Percentiles rank a stretch among this genome's conserved stretches.
phyloP scores from a whole-genome alignment of 176 grass and related monocot species.

The Phragmites australis region DNA sequence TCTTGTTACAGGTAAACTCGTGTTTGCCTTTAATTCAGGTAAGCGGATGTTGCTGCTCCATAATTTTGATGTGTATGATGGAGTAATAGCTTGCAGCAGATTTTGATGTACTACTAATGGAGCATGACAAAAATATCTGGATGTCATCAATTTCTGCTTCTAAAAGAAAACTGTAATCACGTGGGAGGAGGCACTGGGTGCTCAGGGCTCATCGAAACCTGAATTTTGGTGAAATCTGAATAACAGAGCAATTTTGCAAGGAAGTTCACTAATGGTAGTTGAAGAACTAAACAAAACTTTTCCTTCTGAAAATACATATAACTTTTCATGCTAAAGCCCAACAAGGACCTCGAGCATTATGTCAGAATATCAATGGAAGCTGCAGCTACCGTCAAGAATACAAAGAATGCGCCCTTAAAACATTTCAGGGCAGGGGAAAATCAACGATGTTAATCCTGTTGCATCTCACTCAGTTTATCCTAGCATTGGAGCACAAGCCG shows the following conservation, averaged over 20 bases:
- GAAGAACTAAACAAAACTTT: not conserved
- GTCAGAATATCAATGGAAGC: not conserved
- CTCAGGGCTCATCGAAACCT: not conserved
- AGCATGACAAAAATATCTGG: not conserved
- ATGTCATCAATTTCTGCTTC: not conserved
- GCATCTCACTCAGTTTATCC: not conserved
- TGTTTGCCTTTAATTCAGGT: not conserved
- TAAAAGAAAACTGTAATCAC: not conserved
- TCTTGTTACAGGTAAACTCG: not conserved
- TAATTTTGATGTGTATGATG: not conserved
- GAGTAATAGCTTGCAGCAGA: not conserved
- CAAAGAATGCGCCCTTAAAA: conserved; percentile 16
- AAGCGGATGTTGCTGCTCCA: not conserved
- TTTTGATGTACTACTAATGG: not conserved
- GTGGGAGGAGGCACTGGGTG: not conserved
- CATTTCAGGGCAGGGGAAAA: not conserved
- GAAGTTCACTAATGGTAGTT: not conserved
- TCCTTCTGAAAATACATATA: not conserved
- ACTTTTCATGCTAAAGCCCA: not conserved
- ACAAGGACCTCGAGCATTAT: not conserved
- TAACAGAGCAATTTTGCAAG: not conserved
- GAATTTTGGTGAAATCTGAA: not conserved
- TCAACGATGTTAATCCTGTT: not conserved
- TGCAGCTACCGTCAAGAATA: not conserved
- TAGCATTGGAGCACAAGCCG: conserved; percentile 46